phyloP scores from a whole-genome alignment of 2,329 filamentous ascomycete genomes.

The Ceratocystis lukuohia region DNA sequence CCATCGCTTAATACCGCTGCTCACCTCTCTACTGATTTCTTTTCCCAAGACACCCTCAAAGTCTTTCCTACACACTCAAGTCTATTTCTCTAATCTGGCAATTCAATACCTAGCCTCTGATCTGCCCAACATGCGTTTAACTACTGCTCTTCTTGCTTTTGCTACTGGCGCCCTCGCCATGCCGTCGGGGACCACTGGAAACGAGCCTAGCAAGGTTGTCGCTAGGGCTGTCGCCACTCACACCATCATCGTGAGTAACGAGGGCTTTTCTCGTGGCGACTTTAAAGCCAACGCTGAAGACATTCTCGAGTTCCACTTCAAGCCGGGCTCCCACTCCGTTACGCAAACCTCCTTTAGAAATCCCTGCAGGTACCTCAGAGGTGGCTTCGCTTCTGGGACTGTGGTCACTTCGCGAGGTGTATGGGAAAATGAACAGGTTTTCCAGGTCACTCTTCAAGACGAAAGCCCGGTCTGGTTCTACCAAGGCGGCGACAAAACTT shows the following conservation, averaged over 20 bases:
- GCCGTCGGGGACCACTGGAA: background rate
- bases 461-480: background rate
- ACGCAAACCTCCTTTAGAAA: too few relatives aligned
- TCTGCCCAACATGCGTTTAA: background rate
- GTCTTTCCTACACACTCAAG: too few relatives aligned
- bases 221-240: background rate
- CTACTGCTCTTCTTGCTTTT: background rate
- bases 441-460: background rate
- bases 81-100: background rate
- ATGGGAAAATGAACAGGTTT: constrained; percentile 20
- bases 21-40: too few relatives aligned
- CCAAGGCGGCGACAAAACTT: background rate
- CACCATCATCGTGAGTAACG: background rate
- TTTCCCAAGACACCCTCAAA: too few relatives aligned
- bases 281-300: too few relatives aligned
- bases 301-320: too few relatives aligned
- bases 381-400: too few relatives aligned
- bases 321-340: too few relatives aligned
- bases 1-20: too few relatives aligned
- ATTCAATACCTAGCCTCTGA: background rate
- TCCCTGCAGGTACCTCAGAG: too few relatives aligned
- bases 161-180: background rate
- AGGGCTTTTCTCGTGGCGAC: constrained; percentile 27
- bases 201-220: too few relatives aligned
- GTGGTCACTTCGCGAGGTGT: background rate